Conservation (phyloP, 2,329 filamentous ascomycete species). For the Stagonosporopsis rhizophila region DNA sequence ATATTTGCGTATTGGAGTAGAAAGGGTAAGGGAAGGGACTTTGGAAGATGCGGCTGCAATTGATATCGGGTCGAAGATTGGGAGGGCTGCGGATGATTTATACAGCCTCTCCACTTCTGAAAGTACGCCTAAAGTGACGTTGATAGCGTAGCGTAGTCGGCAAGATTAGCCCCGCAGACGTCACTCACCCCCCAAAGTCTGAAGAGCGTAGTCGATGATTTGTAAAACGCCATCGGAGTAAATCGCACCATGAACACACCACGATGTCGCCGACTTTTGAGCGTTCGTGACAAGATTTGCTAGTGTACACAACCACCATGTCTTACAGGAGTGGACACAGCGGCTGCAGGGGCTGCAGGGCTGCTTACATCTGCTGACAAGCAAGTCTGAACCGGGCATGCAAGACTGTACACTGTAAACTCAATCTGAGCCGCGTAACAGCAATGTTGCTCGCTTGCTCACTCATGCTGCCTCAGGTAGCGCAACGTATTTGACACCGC, state of each 20-base stretch:
- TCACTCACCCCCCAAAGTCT: constrained; percentile 3
- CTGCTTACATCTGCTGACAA: constrained; percentile 8
- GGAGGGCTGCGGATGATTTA: constrained; percentile 26
- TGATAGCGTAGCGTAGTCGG: constrained; percentile 10
- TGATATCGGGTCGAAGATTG: constrained; percentile 6
- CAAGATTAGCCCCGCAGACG: constrained; percentile 13
- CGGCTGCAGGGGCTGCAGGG: background rate
- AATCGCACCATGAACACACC: background rate
- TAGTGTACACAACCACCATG: background rate
- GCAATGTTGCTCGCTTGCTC: background rate
- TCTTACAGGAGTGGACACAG: background rate
- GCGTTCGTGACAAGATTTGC: background rate
- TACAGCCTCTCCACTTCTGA: constrained; percentile 32
- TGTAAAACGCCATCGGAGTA: constrained; percentile 2
- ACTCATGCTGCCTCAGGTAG: background rate
- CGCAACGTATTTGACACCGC: background rate
- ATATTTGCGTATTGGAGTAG: constrained; percentile 25
- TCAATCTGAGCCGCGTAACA: background rate
- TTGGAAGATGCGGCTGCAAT: background rate
- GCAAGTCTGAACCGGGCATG: background rate
- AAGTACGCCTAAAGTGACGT: constrained; percentile 30
- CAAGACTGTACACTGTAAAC: background rate
- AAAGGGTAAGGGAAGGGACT: background rate
- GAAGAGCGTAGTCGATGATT: constrained; percentile 7
- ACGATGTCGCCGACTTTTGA: background rate